Base-by-base conservation (phyloP, 2,329 filamentous ascomycete genomes). In the Penicillium sp. region DNA sequence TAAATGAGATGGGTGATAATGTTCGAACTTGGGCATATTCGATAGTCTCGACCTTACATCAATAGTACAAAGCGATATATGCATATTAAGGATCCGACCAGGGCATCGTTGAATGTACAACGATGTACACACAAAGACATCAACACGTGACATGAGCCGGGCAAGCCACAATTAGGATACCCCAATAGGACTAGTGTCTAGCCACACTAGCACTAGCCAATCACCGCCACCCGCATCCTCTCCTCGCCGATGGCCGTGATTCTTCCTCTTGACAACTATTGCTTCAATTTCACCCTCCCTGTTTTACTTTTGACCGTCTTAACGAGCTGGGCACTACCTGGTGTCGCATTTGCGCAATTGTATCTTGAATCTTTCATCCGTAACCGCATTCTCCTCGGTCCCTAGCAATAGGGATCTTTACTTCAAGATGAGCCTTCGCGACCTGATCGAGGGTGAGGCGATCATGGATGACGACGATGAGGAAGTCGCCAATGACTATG, bases 381-480 rank as follows among this genome's bases (percentile, higher is more conserved):
- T 31, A 35, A 29, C 21, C 42, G 49, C 42, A 47, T 56, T 36
- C 54, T 43, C 29, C 31, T 44, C 19, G 51, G 41, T 59, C 55
- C 45, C 54, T 38, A 51, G 54, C 58, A 62, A 57, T 57, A 61
- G 61, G 59, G 49, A 60, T 58, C 59, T 55, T 56, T 55, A 49
- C 58, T 55, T 64, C 71, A 81, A 75, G 49, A 87, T 90, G 84
- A 85, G 84, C 75, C 70, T 76, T 57, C 72, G 72, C 59, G 87
- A 92, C 73, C 81, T 97, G 71, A 88, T 99, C 70, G 88, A 93
- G 67, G 87, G 87, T 63, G 88, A 92, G 79, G 94, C 93, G 66
- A 87, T 96, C 76, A 80, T 97, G 59, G 93, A 93, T 71, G 90
- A 94, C 57, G 90, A 93, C 53, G 91, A 96, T 61, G 91, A 90